A percentile compares a stretch with the other conserved stretches of the same genome.
phyloP scores from a whole-genome alignment of 108 stramenopile species.

The Epipyxis sp. region DNA sequence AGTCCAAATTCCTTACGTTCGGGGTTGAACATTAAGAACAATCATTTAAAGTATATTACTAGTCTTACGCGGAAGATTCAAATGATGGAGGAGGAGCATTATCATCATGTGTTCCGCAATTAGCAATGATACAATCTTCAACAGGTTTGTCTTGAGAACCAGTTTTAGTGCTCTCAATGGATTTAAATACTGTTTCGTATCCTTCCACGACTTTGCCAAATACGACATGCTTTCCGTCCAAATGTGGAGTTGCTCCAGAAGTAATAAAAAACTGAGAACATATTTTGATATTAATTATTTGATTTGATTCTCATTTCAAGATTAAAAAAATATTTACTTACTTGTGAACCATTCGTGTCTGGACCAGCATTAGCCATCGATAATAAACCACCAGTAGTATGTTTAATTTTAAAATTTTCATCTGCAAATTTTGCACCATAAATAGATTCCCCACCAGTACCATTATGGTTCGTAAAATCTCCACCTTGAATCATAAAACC shows the following conservation, averaged over 20 bases:
- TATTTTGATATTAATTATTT: no score
- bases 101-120: slow-evolving; percentile 18
- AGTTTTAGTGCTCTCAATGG: slow-evolving; percentile 71
- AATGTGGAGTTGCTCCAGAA: slow-evolving; percentile 69
- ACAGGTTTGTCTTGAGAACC: slow-evolving; percentile 67
- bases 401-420: slow-evolving; percentile 81
- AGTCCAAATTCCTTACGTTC: no score
- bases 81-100: not conserved
- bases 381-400: slow-evolving; percentile 71
- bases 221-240: slow-evolving; percentile 98
- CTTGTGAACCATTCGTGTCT: slow-evolving; percentile 45
- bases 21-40: no score
- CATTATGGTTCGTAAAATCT: slow-evolving; percentile 71
- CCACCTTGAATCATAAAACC: slow-evolving; percentile 54
- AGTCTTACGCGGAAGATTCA: no score
- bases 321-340: slow-evolving; percentile 37
- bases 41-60: no score
- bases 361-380: slow-evolving; percentile 69
- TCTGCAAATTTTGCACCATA: slow-evolving; percentile 68
- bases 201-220: slow-evolving; percentile 68
- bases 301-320: no score
- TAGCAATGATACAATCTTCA: not conserved
- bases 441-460: slow-evolving; percentile 73
- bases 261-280: slow-evolving; percentile 63
- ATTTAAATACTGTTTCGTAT: slow-evolving; percentile 70